phyloP scores from a whole-genome alignment of 305 asterid genomes.

The Galium porrigens region DNA sequence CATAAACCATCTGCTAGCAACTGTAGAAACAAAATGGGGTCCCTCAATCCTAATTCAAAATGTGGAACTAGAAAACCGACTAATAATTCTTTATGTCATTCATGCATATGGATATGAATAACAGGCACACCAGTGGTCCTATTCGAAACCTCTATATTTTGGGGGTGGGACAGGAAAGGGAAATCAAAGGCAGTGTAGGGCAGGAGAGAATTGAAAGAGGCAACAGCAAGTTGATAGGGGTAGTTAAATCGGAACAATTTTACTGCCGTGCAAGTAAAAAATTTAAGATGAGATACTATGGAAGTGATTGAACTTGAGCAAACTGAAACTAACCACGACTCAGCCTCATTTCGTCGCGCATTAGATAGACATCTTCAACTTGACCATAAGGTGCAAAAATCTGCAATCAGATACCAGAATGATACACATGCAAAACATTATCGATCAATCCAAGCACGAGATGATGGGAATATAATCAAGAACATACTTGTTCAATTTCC shows the following conservation, averaged over 20 bases:
- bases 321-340: conserved; percentile 67
- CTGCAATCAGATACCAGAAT: conserved; percentile 33
- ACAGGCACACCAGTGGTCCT: background rate
- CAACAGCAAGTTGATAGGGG: background rate
- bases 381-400: conserved; percentile 74
- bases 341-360: conserved; percentile 97
- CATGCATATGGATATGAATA: background rate
- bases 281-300: background rate
- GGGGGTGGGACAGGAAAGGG: background rate
- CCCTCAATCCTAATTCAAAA: background rate
- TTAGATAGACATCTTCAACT: conserved; percentile 94
- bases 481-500: conserved; percentile 84
- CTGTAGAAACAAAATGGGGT: background rate
- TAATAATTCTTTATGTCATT: background rate
- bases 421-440: background rate
- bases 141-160: background rate
- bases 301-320: conserved; percentile 4
- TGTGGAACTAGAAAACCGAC: background rate
- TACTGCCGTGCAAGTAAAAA: background rate
- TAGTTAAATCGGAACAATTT: too few relatives aligned
- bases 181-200: background rate
- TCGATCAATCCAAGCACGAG: background rate
- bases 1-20: background rate
- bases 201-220: background rate
- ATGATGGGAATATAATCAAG: background rate